phyloP scores from a whole-genome alignment of 345 rosid genomes.

The Salix dunnii region DNA sequence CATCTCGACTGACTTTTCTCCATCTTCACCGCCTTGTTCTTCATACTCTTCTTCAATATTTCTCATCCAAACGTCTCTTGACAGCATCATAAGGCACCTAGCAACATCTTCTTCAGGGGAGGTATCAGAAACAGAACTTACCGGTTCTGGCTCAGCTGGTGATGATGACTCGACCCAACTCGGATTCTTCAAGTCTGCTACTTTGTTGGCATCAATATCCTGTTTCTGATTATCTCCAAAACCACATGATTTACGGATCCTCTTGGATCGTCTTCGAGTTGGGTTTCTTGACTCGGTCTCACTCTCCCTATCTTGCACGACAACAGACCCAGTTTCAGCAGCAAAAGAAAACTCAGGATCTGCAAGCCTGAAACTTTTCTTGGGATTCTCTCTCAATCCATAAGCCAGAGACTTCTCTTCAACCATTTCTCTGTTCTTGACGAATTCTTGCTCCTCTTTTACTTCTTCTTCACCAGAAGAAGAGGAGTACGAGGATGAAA shows the following conservation, averaged over 20 bases:
- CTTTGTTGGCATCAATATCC: slow-evolving; percentile 8
- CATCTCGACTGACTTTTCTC: slow-evolving; percentile 11
- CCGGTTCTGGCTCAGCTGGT: slow-evolving; percentile 23
- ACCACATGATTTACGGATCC: slow-evolving; percentile 20
- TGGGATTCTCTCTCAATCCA: slow-evolving; percentile 35
- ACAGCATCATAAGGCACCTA: slow-evolving; percentile 30
- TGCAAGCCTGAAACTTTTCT: slow-evolving; percentile 28
- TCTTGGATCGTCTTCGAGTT: slow-evolving; percentile 30
- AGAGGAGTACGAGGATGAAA: slow-evolving; percentile 15
- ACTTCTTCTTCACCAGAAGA: slow-evolving; percentile 11
- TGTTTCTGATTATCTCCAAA: slow-evolving; percentile 6
- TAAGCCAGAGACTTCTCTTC: slow-evolving; percentile 20
- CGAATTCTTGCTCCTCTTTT: slow-evolving; percentile 7
- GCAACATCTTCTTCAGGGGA: slow-evolving; percentile 32
- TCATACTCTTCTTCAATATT: background rate
- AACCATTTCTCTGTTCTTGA: slow-evolving; percentile 3
- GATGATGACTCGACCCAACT: background rate
- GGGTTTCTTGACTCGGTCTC: slow-evolving; percentile 36
- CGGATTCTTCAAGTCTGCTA: background rate
- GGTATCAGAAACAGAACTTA: slow-evolving; percentile 29
- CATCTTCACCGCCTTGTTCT: background rate
- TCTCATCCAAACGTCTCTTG: slow-evolving; percentile 25
- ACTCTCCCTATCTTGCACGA: slow-evolving; percentile 30
- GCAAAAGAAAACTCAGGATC: slow-evolving; percentile 38
- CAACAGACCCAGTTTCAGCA: slow-evolving; percentile 2